Conservation (phyloP, 148 eudicot species). For the Fagopyrum esculentum region DNA sequence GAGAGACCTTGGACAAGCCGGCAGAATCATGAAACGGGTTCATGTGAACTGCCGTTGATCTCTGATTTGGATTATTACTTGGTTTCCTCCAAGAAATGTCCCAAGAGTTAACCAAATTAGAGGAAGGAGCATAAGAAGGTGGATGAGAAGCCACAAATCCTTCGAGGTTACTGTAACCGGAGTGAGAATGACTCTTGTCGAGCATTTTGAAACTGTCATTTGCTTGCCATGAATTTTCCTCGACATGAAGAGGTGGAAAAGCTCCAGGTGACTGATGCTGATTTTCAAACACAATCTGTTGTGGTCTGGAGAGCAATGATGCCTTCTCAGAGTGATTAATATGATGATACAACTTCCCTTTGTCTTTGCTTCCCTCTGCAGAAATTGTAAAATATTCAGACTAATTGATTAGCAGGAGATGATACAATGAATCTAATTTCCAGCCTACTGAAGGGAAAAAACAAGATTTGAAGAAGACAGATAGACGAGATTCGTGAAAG, state of each 20-base stretch:
- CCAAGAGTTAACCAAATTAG: constrained; percentile 40
- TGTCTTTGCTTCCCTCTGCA: constrained; percentile 45
- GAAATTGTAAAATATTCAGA: constrained; percentile 11
- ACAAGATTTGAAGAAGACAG: neutral
- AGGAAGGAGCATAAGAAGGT: constrained; percentile 26
- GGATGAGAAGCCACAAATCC: constrained; percentile 21
- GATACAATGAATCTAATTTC: neutral
- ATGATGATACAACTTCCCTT: constrained; percentile 26
- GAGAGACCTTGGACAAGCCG: constrained; percentile 29
- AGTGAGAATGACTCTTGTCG: constrained; percentile 24
- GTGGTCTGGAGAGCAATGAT: constrained; percentile 27
- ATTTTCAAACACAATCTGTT: constrained; percentile 25
- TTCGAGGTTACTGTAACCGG: constrained; percentile 28
- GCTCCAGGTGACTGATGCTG: constrained; percentile 27
- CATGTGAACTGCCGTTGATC: constrained; percentile 26
- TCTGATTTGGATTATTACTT: constrained; percentile 29
- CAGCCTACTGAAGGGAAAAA: neutral
- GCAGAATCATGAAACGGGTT: constrained; percentile 29
- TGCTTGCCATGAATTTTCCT: constrained; percentile 34
- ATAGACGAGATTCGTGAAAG: neutral
- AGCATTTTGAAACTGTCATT: constrained; percentile 24
- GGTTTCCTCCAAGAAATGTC: constrained; percentile 45
- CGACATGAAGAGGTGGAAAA: constrained; percentile 23
- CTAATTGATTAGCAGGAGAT: constrained; percentile 10
- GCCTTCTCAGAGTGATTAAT: constrained; percentile 34